Base-by-base conservation (phyloP, 2,329 filamentous ascomycete species). In the Calonectria pteridis region DNA sequence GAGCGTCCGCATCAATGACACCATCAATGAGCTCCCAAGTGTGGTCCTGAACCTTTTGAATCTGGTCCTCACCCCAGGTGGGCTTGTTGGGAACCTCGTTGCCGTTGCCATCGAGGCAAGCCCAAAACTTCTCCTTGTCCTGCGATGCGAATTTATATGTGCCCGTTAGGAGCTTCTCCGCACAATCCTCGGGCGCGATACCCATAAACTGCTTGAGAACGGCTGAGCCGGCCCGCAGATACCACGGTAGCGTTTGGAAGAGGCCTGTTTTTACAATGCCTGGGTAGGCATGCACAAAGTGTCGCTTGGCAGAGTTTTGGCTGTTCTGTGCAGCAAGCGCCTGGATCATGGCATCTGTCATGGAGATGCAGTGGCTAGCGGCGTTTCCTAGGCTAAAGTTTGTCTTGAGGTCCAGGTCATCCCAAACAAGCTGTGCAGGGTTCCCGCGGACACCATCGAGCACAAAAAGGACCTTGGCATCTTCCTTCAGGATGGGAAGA, bases 241-340 rank as follows among this genome's bases (percentile, higher is more conserved):
- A 81, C 80, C 77, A 78, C 0, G 85, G 86, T 1, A 87, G 74
- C 2, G 78, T 75, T 3, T 74, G 63, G 26, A 62, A 35, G 4
- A 86, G 35, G 3, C 79, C 80, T 0, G 86, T 85, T 1, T 80
- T 80, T 20, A 88, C 87, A 1, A 79, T 26, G 2, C 86, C 86
- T 0, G 87, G 87, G 14, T 77, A 83, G 0, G 84, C 84, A 55
- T 88, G 86, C 0, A 87, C 75, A 63, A 86, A 88, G 46, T 83
- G 79, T 4, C 80, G 77, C 20, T 26, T 74, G 13, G 31, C 46
- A 4, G 74, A 75, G 1, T 78, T 72, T 55, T 73, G 37, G 3
- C 10, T 46, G 1, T 71, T 75, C 10, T 83, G 79, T 31, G 82
- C 71, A 1, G 84, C 83, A 6, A 81, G 80, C 11, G 76, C 72